phyloP scores from a whole-genome alignment of 2,329 filamentous ascomycete species.

The Fusarium tricinctum region DNA sequence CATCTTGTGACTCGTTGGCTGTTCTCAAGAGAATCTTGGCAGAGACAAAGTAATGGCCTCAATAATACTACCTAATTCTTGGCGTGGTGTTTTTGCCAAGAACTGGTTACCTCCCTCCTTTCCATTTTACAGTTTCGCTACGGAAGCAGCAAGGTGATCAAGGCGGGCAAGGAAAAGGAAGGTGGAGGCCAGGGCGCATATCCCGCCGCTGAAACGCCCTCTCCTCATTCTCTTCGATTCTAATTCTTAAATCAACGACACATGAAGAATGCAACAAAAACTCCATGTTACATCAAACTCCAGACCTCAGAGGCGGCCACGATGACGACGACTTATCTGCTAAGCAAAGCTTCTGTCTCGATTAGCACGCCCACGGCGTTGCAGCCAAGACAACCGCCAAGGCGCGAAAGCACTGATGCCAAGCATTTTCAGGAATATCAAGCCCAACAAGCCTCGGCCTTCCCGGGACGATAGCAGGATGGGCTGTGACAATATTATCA shows the following conservation, averaged over 20 bases:
- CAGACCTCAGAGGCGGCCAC: not conserved
- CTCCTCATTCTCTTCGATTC: not conserved
- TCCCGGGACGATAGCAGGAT: constrained; percentile 25
- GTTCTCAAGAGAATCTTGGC: constrained; percentile 16
- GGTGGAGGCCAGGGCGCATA: not conserved
- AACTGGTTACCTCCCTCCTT: constrained; percentile 12
- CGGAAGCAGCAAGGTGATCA: no score
- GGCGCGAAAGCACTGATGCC: constrained; percentile 28
- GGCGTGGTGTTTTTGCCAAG: constrained; percentile 28
- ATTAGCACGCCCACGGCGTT: constrained; percentile 18
- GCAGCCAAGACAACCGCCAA: constrained; percentile 39
- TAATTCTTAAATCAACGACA: constrained; percentile 29
- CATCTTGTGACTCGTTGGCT: constrained; percentile 23
- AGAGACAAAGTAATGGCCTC: constrained; percentile 11
- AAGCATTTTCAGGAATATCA: constrained; percentile 19
- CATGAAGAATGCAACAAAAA: not conserved
- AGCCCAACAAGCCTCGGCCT: constrained; percentile 26
- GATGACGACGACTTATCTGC: constrained; percentile 25
- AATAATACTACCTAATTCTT: constrained; percentile 16
- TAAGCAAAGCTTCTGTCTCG: constrained; percentile 10
- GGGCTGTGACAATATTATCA: constrained; percentile 16
- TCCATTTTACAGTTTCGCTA: not conserved
- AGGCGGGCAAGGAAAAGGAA: constrained; percentile 16
- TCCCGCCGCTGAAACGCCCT: not conserved
- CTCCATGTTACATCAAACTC: not conserved